Base-by-base conservation (phyloP, 2,329 filamentous ascomycete genomes). In the Amphichorda felina region DNA sequence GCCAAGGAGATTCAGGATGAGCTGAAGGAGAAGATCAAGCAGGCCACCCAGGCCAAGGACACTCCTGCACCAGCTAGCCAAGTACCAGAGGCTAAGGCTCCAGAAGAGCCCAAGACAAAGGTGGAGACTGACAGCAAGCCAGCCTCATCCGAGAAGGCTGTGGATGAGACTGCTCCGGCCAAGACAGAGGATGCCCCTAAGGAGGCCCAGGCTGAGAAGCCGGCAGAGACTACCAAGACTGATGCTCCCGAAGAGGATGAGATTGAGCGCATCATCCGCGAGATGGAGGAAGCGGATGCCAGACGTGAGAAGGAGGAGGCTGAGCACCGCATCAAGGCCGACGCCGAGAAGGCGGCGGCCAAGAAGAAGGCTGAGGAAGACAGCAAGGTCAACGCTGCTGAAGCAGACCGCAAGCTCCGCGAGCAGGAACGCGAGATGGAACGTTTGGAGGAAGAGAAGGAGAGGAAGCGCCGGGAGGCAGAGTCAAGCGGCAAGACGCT, bases 1-100 rank as follows among this genome's bases (percentile, higher is more conserved):
- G 73, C 75, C 25, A 82, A 89, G 54, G 82, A 94, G 60, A 85
- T 85, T 43, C 79, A 80, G 39, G 75, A 84, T 44, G 86, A 94
- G 59, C 82, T 88, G 50, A 81, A 82, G 57, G 77, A 82, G 54
- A 80, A 85, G 53, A 79, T 94, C 51, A 75, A 79, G 51, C 72
- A 73, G 35, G 75, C 76, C 37, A 65, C 64, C 2, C 56, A 59
- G 36, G 54, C 27, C 45, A 48, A 51, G 35, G 40, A 47, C 2
- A 54, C 53, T 34, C 38, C 50, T 11, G 47, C 54, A 8, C 51
- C 57, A 16, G 43, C 46, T 1, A 50, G 35, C 24, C 29, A 36
- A 15, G 33, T 31, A 14, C 33, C 36, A 22, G 35, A 36, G 34
- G 6, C 34, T 17, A 29, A 35, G 34, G 32, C 38, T 22, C 33